phyloP scores from a whole-genome alignment of 495 filamentous ascomycete species.

The Rusavskia elegans region DNA sequence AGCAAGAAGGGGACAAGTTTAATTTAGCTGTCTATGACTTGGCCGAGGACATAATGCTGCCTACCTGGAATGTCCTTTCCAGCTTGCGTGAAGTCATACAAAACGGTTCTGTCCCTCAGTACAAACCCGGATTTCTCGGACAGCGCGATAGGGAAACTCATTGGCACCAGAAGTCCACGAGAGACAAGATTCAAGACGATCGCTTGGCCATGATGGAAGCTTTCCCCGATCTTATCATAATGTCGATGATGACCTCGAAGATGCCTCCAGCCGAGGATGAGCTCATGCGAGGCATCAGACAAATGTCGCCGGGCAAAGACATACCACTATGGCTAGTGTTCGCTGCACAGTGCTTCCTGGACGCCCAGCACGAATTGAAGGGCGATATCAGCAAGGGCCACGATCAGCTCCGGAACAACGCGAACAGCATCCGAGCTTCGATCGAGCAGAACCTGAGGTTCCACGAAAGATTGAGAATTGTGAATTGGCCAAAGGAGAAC shows the following conservation, averaged over 20 bases:
- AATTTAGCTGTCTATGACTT: slow-evolving; percentile 13
- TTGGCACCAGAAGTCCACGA: slow-evolving; percentile 13
- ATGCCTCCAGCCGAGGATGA: slow-evolving; percentile 19
- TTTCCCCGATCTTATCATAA: slow-evolving; percentile 16
- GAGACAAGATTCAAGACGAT: slow-evolving; percentile 20
- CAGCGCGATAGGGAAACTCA: slow-evolving; percentile 17
- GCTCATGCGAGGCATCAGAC: slow-evolving; percentile 19
- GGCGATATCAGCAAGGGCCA: slow-evolving; percentile 4
- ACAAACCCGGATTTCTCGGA: slow-evolving; percentile 18
- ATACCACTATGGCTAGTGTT: slow-evolving; percentile 21
- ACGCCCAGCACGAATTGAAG: slow-evolving; percentile 21
- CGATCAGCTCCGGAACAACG: slow-evolving; percentile 7
- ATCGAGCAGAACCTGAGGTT: slow-evolving; percentile 19
- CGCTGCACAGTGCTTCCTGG: slow-evolving; percentile 24
- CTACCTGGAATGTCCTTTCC: slow-evolving; percentile 12
- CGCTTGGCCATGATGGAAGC: slow-evolving; percentile 15
- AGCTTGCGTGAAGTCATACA: slow-evolving; percentile 5
- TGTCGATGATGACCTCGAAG: slow-evolving; percentile 1
- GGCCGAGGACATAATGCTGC: slow-evolving; percentile 11
- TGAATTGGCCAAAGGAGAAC: slow-evolving; percentile 18
- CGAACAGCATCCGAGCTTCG: slow-evolving; percentile 10
- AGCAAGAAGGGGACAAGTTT: not conserved
- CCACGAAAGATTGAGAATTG: slow-evolving; percentile 18
- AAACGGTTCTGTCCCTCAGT: slow-evolving; percentile 9
- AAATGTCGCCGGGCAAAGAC: slow-evolving; percentile 10